Conservation (phyloP, 2,329 filamentous ascomycete genomes). For the Trichophyton mentagrophytes region DNA sequence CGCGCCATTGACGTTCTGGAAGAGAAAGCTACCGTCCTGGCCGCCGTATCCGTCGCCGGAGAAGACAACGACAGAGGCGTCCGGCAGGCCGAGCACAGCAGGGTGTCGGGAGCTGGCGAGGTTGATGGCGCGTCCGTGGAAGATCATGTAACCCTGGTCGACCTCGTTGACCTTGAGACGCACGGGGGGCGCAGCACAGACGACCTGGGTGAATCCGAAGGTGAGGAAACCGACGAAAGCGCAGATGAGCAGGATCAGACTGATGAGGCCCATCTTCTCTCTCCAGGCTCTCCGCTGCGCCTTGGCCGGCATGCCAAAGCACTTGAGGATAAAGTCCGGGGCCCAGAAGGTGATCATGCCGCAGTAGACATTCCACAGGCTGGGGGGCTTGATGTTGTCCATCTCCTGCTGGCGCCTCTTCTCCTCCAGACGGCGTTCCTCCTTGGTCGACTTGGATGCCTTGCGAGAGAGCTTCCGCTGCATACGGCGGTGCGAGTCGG, state of each 20-base stretch:
- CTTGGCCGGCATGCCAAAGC: conserved; percentile 73
- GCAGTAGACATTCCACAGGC: conserved; percentile 92
- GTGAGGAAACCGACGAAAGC: conserved; percentile 86
- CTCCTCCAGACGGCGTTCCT: conserved; percentile 37
- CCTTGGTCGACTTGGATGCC: conserved; percentile 42
- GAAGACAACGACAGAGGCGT: conserved; percentile 67
- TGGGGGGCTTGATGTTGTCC: conserved; percentile 61
- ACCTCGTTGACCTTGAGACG: conserved; percentile 77
- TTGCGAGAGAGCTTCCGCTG: conserved; percentile 55
- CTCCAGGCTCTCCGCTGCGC: conserved; percentile 88
- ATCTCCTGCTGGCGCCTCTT: conserved; percentile 45
- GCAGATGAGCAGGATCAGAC: conserved; percentile 81
- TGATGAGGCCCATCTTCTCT: conserved; percentile 94
- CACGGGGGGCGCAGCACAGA: conserved; percentile 60
- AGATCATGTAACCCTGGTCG: conserved; percentile 76
- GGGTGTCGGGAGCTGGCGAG: conserved; percentile 66
- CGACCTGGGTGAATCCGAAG: conserved; percentile 84
- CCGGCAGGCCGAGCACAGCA: conserved; percentile 62
- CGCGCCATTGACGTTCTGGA: conserved; percentile 94
- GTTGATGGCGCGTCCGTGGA: conserved; percentile 85
- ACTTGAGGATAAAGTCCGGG: conserved; percentile 69
- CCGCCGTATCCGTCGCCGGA: conserved; percentile 61
- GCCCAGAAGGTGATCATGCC: conserved; percentile 89
- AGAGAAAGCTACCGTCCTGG: conserved; percentile 91
- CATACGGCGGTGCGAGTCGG: conserved; percentile 20